Conservation (phyloP, 2,329 filamentous ascomycete genomes). For the Aspergillus persii region DNA sequence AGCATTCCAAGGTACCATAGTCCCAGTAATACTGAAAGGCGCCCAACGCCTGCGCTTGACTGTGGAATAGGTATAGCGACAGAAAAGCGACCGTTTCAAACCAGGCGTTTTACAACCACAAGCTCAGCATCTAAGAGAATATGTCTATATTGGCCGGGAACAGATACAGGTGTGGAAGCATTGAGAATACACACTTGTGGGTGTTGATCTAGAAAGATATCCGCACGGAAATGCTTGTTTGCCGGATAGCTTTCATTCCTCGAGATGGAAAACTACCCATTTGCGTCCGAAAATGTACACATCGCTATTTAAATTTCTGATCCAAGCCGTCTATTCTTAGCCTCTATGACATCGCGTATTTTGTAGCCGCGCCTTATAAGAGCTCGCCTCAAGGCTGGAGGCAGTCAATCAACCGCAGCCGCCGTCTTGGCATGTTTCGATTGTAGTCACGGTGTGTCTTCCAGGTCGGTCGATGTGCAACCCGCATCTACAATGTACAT, state of each 20-base stretch:
- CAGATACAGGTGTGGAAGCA: too few species aligned
- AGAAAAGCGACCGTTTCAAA: constrained; percentile 8
- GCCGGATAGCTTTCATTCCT: too few species aligned
- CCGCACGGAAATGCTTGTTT: too few species aligned
- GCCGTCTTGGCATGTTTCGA: background rate
- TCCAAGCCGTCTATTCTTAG: background rate
- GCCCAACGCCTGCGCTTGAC: constrained; percentile 10
- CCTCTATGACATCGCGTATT: background rate
- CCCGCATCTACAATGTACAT: background rate
- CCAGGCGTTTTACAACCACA: constrained; percentile 11
- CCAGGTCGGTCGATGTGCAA: constrained; percentile 1
- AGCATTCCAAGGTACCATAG: constrained; percentile 19
- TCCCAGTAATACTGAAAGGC: constrained; percentile 8
- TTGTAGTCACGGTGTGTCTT: background rate
- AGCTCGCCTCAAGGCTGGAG: background rate
- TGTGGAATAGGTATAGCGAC: constrained; percentile 10
- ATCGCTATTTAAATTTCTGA: too few species aligned
- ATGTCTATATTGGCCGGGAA: background rate
- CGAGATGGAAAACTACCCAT: too few species aligned
- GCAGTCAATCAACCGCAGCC: background rate
- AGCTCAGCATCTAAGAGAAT: constrained; percentile 7
- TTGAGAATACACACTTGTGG: too few species aligned
- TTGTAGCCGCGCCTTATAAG: background rate
- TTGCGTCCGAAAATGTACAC: too few species aligned
- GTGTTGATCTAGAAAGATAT: too few species aligned